Evolutionary conservation across 306 rosid genomes (phyloP).

Genomic region (Inga leiocalycina): DNA sequence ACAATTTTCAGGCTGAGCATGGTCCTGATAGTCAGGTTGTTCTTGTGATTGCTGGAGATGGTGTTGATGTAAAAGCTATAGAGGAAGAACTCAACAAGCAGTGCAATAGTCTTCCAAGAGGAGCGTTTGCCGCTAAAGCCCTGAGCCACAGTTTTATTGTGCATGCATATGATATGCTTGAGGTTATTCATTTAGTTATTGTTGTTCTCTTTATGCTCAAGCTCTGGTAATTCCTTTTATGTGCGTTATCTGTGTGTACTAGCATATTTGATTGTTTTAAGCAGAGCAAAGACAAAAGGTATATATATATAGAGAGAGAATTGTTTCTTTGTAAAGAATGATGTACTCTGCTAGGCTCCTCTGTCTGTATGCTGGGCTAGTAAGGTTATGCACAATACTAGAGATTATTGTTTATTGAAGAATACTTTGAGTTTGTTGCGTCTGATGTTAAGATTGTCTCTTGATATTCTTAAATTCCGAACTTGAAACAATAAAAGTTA

Average conservation of each 20-base stretch:
- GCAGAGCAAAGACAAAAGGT: not conserved
- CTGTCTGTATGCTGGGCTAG: not conserved
- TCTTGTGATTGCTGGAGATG: constrained; percentile 91
- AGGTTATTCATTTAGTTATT: constrained; percentile 58
- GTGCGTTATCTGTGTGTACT: not conserved
- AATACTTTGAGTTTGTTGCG: not conserved
- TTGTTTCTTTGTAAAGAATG: constrained; percentile 14
- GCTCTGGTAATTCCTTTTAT: not conserved
- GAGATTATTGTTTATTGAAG: not conserved
- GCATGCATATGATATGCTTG: constrained; percentile 83
- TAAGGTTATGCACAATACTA: not conserved
- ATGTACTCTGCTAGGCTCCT: not conserved
- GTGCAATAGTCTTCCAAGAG: constrained; percentile 94
- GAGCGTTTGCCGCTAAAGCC: constrained; percentile 85
- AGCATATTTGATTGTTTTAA: not conserved
- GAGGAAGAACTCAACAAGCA: constrained; percentile 84
- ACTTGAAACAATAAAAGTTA: not conserved
- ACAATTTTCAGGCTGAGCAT: constrained; percentile 86
- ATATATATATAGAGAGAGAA: not conserved
- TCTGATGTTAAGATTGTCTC: not conserved
- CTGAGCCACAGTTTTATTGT: constrained; percentile 89
- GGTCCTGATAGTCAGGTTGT: constrained; percentile 99
- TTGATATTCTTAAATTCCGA: not conserved
- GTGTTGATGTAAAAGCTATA: constrained; percentile 73
- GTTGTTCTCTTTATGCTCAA: constrained; percentile 8